Base-by-base conservation (phyloP, 306 rosid genomes). In the Spatholobus suberectus region DNA sequence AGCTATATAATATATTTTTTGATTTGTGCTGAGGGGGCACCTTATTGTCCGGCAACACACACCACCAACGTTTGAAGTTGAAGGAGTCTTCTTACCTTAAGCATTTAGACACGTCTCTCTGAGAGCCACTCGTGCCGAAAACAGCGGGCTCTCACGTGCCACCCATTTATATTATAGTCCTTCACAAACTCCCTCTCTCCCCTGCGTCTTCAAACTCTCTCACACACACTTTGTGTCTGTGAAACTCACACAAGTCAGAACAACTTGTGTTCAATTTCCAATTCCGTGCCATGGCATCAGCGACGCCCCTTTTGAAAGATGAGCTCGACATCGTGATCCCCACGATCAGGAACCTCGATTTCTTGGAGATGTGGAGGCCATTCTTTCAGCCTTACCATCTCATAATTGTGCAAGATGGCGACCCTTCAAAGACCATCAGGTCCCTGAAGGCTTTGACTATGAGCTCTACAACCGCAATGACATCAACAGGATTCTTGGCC, bases 291-390 rank as follows among this genome's bases (percentile, higher is more conserved):
- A 85, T 85, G 88, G 82, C 88, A 5, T 12, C 69, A 7, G 38
- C 87, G 14, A 68, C 82, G 29, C 87, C 92, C 13, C 55, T 73
- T 71, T 84, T 94, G 89, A 94, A 85, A 35, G 97, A 94, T 83
- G 98, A 94, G 81, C 91, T 94, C 7, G 98, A 94, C 75, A 94
- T 94, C 35, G 95, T 94, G 61, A 94, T 94, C 41, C 98, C 98
- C 6, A 94, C 98, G 2, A 94, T 94, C 51, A 73, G 98, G 69
- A 94, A 94, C 84, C 94, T 94, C 8, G 98, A 94, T 69, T 94
- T 94, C 88, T 88, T 92, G 4, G 97, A 94, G 89, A 94, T 90
- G 97, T 92, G 98, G 98, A 86, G 98, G 85, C 98, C 98, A 0
- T 94, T 88, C 82, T 88, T 94, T 1, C 82, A 92, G 80, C 93